These are phyloP conservation scores for Parsonsia alboflavescens DNA, from an alignment of 257 asterid species.

Conservation along the genomic window DNA sequence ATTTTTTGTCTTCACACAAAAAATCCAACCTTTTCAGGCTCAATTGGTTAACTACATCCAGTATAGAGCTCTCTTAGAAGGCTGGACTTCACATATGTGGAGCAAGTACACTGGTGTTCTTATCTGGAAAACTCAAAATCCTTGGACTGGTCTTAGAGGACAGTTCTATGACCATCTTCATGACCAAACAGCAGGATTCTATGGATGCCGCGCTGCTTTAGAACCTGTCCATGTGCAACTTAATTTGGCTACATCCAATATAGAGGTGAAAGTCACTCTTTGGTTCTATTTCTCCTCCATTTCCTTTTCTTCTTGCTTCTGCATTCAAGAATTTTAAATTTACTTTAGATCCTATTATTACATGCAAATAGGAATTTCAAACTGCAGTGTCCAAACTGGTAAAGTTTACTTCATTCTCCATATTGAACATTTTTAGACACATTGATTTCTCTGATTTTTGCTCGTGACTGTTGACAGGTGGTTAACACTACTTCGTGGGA, in stretches of 20 bases:
- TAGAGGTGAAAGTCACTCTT: constrained; percentile 51
- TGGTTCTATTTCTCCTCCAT: neutral
- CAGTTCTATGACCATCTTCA: constrained; percentile 97
- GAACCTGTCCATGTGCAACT: constrained; percentile 96
- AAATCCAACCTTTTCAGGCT: constrained; percentile 51
- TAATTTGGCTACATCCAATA: constrained; percentile 56
- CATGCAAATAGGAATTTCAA: neutral
- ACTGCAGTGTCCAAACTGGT: no score
- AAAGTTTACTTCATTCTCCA: neutral
- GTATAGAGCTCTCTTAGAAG: constrained; percentile 95
- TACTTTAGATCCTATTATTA: neutral
- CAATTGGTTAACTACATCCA: constrained; percentile 86
- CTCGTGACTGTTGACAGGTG: constrained; percentile 36
- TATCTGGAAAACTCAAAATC: constrained; percentile 99
- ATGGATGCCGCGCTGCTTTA: constrained; percentile 91
- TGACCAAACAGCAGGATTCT: constrained; percentile 96
- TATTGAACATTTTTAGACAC: neutral
- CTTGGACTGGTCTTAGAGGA: constrained; percentile 97
- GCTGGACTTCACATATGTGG: constrained; percentile 99
- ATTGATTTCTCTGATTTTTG: neutral
- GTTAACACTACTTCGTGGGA: constrained; percentile 61
- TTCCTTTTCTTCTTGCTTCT: neutral
- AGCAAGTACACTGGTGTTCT: constrained; percentile 88
- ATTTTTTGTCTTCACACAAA: neutral
- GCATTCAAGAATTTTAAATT: neutral